phyloP scores from a whole-genome alignment of 1,284 basidiomycete genomes.

The Schizophyllum amplum region DNA sequence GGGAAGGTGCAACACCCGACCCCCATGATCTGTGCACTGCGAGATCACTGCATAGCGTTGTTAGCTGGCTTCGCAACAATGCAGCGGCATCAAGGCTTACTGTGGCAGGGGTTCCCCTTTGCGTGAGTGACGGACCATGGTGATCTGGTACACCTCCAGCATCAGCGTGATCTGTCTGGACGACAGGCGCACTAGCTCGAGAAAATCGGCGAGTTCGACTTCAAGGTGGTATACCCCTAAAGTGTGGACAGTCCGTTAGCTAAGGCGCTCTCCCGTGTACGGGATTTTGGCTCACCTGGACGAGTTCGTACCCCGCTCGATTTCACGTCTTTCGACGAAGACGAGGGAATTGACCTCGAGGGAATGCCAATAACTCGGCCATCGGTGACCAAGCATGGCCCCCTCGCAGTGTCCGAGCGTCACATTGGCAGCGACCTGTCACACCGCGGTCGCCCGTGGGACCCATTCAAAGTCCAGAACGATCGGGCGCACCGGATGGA shows the following conservation, averaged over 20 bases:
- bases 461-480: background rate
- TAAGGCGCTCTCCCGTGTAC: slow-evolving; percentile 14
- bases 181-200: slow-evolving; percentile 25
- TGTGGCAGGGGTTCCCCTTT: slow-evolving; percentile 18
- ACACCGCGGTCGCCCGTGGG: background rate
- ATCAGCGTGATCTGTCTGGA: slow-evolving; percentile 18
- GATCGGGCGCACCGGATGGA: background rate
- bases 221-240: slow-evolving; percentile 12
- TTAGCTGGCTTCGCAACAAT: slow-evolving; percentile 20
- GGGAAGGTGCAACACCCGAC: no score
- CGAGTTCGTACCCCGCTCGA: slow-evolving; percentile 13
- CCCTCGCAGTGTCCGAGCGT: background rate
- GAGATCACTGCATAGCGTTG: slow-evolving; percentile 22
- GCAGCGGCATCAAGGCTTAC: slow-evolving; percentile 14
- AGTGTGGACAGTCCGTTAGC: slow-evolving; percentile 13
- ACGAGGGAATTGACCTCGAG: background rate
- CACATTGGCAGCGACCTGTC: background rate
- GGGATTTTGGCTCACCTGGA: slow-evolving; percentile 15
- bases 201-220: slow-evolving; percentile 15
- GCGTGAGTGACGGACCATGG: slow-evolving; percentile 23
- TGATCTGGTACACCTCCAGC: slow-evolving; percentile 16
- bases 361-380: background rate
- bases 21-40: no score
- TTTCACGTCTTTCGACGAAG: slow-evolving; percentile 2
- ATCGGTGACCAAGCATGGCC: background rate